These are phyloP conservation scores for Volvox reticuliferus DNA, from an alignment of 139 green algal species.

Conservation along the genomic window DNA sequence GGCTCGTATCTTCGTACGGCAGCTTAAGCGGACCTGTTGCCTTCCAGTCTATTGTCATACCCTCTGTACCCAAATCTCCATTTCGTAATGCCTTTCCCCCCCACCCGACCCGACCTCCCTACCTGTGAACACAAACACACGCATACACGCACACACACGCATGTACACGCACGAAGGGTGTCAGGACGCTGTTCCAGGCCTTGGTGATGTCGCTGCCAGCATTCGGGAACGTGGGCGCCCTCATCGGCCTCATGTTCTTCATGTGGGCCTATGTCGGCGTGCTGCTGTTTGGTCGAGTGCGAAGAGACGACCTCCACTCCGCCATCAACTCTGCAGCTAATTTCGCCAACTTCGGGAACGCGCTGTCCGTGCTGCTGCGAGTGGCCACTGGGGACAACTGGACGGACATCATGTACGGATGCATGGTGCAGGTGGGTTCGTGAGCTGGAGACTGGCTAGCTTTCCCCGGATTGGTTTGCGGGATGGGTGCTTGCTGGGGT, in stretches of 20 bases:
- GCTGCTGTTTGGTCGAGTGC: conserved; percentile 57
- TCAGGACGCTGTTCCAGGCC: conserved; percentile 77
- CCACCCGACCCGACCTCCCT: no score
- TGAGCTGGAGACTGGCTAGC: no score
- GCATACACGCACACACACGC: no score
- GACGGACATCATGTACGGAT: conserved; percentile 70
- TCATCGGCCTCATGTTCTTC: conserved; percentile 85
- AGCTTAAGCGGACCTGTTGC: no score
- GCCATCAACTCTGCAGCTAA: conserved; percentile 76
- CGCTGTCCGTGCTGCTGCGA: conserved; percentile 69
- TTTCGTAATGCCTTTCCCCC: no score
- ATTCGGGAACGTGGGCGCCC: conserved; percentile 83
- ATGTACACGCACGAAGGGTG: conserved; percentile 7
- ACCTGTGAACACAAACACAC: no score
- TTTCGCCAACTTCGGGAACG: conserved; percentile 75
- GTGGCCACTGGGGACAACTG: conserved; percentile 83
- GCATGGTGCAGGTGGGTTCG: conserved; percentile 53
- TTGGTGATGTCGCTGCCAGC: conserved; percentile 83
- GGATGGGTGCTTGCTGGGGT: no score
- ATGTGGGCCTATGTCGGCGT: conserved; percentile 83
- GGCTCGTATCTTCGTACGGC: no score
- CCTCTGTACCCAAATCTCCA: no score
- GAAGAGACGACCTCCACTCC: not conserved
- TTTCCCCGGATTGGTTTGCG: no score
- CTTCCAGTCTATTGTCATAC: no score